Evolutionary conservation across 495 filamentous ascomycete genomes (phyloP), one percentile per base, ranked within the genome.

Genomic region (Aspergillus avenaceus): DNA sequence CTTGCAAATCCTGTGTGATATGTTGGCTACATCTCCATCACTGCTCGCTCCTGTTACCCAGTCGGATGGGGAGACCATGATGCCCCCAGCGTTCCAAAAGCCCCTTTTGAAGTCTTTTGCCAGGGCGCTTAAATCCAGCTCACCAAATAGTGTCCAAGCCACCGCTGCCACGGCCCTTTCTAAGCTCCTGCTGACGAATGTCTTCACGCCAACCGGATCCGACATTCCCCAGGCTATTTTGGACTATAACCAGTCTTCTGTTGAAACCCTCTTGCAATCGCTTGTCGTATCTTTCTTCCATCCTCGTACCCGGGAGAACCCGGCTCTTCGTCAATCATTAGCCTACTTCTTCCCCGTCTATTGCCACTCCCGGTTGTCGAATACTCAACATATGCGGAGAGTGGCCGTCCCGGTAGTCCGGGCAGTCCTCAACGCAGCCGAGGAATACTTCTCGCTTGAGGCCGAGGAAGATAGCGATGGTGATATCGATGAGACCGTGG

Each of bases 321-420:
- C 93, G 52, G 82, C 80, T n/a, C 84, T 97, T 16, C 78, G 91
- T 0, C 93, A 98, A 67, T 83, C 89, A 0, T 77, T 98, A 21
- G 89, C 87, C 45, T 98, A 98, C 65, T 97, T 97, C 76, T 78
- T 98, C 55, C 93, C 93, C 0, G 93, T 97, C 0, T 98, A 95
- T 74, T 91, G 87, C 62, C 95, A 91, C 63, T 88, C 84, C 21
- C 77, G 85, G 9, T 63, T 82, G 8, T 85, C 85, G 32, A 96
- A 96, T 61, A 88, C 90, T 54, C 76, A 82, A 22, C 75, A 85
- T 19, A 91, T 97, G 88, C 80, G 82, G 11, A 59, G 66, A 5
- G 75, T 97, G 7, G 78, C 84, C 5, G 76, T 89, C 5, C 76
- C 81, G 23, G 83, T 88, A 0, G 61, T 96, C 27, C 85, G 86